Evolutionary conservation across 2,329 filamentous ascomycete genomes (phyloP).

Genomic region (Coniochaeta hoffmannii): DNA sequence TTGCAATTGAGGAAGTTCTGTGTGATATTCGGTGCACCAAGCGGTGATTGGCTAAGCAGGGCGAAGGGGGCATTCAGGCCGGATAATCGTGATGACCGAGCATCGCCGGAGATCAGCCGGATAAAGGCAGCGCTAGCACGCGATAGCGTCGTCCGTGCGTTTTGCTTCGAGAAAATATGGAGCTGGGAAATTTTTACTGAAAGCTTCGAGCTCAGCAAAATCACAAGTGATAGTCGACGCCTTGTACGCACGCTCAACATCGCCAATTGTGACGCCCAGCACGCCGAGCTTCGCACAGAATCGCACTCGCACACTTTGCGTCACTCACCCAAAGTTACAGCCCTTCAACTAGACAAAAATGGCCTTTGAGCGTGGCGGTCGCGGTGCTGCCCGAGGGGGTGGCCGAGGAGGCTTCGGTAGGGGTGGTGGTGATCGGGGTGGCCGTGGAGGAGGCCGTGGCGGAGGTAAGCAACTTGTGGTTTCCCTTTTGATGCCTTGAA

Average conservation of each 20-base stretch:
- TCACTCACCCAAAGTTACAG: not conserved
- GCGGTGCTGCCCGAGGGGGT: conserved; percentile 26
- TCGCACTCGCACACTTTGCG: conserved; percentile 1
- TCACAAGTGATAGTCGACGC: not conserved
- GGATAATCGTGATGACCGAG: not conserved
- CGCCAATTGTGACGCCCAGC: not conserved
- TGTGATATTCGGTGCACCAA: not conserved
- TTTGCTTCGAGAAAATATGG: conserved; percentile 2
- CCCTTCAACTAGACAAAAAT: conserved; percentile 18
- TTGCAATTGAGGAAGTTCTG: not conserved
- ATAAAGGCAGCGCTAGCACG: not conserved
- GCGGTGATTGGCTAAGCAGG: not conserved
- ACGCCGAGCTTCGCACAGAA: not conserved
- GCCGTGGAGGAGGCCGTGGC: conserved; percentile 24
- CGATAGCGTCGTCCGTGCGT: not conserved
- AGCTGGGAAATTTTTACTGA: conserved; percentile 4
- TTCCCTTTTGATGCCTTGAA: not conserved
- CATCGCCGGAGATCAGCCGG: not conserved
- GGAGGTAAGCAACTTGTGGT: conserved; percentile 16
- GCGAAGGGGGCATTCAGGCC: not conserved
- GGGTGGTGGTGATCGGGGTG: conserved; percentile 23
- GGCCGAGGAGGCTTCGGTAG: conserved; percentile 23
- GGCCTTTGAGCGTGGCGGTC: conserved; percentile 35
- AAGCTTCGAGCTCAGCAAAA: conserved; percentile 1
- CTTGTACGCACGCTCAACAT: not conserved